Evolutionary conservation across 2,329 filamentous ascomycete genomes (phyloP).

Genomic region (Chaetomium strumarium): DNA sequence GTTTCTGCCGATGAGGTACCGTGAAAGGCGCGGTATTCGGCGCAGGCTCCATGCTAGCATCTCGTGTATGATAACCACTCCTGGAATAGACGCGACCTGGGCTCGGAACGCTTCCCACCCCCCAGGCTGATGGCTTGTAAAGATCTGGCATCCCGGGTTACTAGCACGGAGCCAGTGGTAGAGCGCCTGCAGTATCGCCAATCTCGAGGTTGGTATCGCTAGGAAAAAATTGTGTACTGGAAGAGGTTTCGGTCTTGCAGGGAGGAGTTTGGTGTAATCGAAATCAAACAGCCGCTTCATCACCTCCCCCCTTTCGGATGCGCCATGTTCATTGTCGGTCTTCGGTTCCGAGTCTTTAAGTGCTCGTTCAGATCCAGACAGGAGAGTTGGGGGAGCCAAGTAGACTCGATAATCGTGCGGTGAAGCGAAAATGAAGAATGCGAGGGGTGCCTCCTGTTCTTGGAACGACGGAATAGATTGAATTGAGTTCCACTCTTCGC

Average conservation of each 20-base stretch:
- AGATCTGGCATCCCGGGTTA: constrained; percentile 38
- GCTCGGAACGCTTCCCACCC: constrained; percentile 43
- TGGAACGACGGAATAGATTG: constrained; percentile 16
- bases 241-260: constrained; percentile 14
- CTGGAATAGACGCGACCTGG: constrained; percentile 23
- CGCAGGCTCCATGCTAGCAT: constrained; percentile 34
- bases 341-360: neutral
- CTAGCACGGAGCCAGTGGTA: constrained; percentile 39
- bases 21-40: constrained; percentile 34
- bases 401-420: constrained; percentile 15
- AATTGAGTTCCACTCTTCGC: constrained; percentile 31
- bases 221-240: constrained; percentile 40
- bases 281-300: constrained; percentile 26
- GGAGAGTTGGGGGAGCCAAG: constrained; percentile 14
- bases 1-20: constrained; percentile 29
- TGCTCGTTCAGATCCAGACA: neutral
- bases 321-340: neutral
- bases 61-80: constrained; percentile 42
- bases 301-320: constrained; percentile 16
- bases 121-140: constrained; percentile 36
- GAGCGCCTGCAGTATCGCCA: constrained; percentile 34
- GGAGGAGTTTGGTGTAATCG: constrained; percentile 29
- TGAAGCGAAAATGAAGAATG: constrained; percentile 35
- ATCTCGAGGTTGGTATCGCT: constrained; percentile 39
- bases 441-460: constrained; percentile 24